Base-by-base conservation (phyloP, 2,329 filamentous ascomycete genomes). In the Colletotrichum nymphaeae region DNA sequence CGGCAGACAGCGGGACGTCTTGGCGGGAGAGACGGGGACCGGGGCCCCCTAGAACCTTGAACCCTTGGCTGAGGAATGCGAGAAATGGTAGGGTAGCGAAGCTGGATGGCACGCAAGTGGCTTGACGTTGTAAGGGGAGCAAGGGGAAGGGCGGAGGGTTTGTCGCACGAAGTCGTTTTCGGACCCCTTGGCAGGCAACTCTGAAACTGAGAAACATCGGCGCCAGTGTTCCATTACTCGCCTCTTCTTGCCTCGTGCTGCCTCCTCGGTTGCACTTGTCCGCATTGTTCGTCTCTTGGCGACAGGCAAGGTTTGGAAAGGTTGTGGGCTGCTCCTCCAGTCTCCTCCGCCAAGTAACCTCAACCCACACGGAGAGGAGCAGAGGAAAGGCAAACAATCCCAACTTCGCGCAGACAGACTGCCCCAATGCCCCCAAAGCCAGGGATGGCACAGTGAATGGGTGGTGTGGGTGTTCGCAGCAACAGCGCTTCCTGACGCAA, bases 151-250 rank as follows among this genome's bases (percentile, higher is more conserved):
- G 5, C 26, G 67, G 55, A n/a, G 24, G 22, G 22, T n/a, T 30
- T 53, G 70, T 73, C 70, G 60, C 70, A 73, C 70, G 56, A 73
- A 49, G 8, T 56, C 35, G 35, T 49, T 73, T 66, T 66, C 53
- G 70, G 67, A 59, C 28, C 22, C n/a, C 70, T 73, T 70, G 70
- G 70, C 70, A 66, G 37, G 8, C 4, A 32, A 30, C 9, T 64
- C 70, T 73, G 70, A 73, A 73, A 73, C 70, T 3, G 56, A 60
- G 60, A 73, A 73, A 73, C 70, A 64, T 35, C 70, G 63, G 26
- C 65, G 24, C 22, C 28, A n/a, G 59, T 28, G 16, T n/a, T 35
- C 55, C 55, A 58, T 32, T 32, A n/a, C 55, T 60, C 57, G 57
- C 57, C 57, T 60, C 32, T 28, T 53, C 49, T 53, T 64, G 52